Conservation (phyloP, 306 rosid species). For the Prosopis cineraria region DNA sequence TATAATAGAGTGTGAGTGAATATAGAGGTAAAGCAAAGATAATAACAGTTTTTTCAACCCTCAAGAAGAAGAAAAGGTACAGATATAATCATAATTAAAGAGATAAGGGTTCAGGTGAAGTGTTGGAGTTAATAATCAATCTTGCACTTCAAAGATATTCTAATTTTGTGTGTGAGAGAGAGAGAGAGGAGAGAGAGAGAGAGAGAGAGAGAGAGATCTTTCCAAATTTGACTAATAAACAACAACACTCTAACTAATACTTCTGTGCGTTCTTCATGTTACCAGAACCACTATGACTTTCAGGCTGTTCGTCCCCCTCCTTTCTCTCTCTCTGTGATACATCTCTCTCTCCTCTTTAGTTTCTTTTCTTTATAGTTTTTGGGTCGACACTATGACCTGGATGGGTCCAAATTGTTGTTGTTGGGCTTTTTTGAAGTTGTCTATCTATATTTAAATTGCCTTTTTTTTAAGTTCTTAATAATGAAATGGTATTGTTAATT, state of each 20-base stretch:
- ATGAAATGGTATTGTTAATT: no score
- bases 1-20: neutral
- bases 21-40: neutral
- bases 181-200: no score
- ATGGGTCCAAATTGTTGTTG: neutral
- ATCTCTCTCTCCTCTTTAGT: neutral
- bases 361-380: neutral
- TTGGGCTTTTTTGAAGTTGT: neutral
- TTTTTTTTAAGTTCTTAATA: no score
- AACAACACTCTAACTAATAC: slow-evolving; percentile 37
- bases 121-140: slow-evolving; percentile 32
- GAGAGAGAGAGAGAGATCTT: no score
- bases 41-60: slow-evolving; percentile 36
- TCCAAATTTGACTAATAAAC: slow-evolving; percentile 19
- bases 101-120: slow-evolving; percentile 30
- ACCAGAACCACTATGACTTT: slow-evolving; percentile 13
- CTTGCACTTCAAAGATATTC: slow-evolving; percentile 39
- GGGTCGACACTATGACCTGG: neutral
- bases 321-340: neutral
- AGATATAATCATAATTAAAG: neutral
- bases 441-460: no score
- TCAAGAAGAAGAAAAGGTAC: slow-evolving; percentile 23
- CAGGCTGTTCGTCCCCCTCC: neutral
- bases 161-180: no score
- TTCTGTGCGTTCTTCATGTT: neutral